A percentile compares a stretch with the other conserved stretches of the same genome.
Evolutionary conservation across 805 yeast genomes (phyloP).

Genomic region (Ogataea philodendri): DNA sequence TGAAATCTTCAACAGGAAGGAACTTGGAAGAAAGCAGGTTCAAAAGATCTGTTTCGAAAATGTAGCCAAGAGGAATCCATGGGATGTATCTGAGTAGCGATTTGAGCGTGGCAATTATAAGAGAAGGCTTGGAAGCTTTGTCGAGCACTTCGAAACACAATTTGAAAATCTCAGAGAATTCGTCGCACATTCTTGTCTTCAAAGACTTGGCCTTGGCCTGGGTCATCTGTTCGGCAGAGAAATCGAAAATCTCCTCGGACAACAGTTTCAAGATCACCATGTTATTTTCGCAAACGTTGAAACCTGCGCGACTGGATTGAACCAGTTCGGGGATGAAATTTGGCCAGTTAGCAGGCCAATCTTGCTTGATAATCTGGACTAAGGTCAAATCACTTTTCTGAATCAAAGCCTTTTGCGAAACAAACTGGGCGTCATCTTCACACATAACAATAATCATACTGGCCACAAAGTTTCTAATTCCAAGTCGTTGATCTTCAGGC

Average conservation of each 20-base stretch:
- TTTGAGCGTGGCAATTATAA: constrained; percentile 79
- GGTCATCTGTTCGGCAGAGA: constrained; percentile 93
- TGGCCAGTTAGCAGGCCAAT: constrained; percentile 99
- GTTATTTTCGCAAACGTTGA: constrained; percentile 95
- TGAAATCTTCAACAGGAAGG: constrained; percentile 70
- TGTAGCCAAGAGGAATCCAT: constrained; percentile 91
- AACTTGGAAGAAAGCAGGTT: constrained; percentile 72
- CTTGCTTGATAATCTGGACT: constrained; percentile 93
- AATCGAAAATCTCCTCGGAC: constrained; percentile 95
- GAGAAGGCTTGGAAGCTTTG: constrained; percentile 79
- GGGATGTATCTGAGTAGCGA: constrained; percentile 81
- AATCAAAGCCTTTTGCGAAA: constrained; percentile 74
- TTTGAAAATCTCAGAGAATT: constrained; percentile 89
- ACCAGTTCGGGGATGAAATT: constrained; percentile 93
- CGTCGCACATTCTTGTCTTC: constrained; percentile 80
- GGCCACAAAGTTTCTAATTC: constrained; percentile 90
- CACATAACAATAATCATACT: constrained; percentile 91
- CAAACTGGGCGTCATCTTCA: constrained; percentile 73
- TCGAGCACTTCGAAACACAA: constrained; percentile 92
- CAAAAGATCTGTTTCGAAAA: constrained; percentile 83
- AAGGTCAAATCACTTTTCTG: constrained; percentile 91
- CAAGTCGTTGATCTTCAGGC: constrained; percentile 84
- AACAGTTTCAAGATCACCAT: constrained; percentile 87
- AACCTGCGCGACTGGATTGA: constrained; percentile 74
- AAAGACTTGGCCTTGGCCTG: constrained; percentile 87